A percentile compares a stretch with the other conserved stretches of the same genome.
These are phyloP conservation scores for Trichoderma sp. DNA, from an alignment of 2,329 filamentous ascomycete species.

Conservation along the genomic window DNA sequence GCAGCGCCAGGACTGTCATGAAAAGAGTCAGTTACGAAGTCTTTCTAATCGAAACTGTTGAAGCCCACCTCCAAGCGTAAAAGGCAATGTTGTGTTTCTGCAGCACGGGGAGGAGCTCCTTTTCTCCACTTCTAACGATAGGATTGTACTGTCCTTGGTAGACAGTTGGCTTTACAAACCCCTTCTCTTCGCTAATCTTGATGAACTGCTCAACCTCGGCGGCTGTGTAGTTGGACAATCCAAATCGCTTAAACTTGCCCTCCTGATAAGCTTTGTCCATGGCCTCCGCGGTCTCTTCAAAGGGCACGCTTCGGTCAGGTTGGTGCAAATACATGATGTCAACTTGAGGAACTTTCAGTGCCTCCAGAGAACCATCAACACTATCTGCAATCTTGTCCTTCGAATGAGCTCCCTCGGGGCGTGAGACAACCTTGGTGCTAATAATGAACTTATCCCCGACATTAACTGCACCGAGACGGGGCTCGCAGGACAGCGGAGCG, in stretches of 20 bases:
- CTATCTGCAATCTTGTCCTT: constrained; percentile 35
- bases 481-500: constrained; percentile 35
- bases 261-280: constrained; percentile 20
- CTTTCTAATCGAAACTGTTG: too few relatives aligned
- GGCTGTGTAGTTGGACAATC: constrained; percentile 49
- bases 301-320: constrained; percentile 9
- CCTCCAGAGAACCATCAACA: constrained; percentile 38
- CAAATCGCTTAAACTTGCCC: constrained; percentile 69
- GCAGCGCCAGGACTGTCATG: constrained; percentile 7
- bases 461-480: constrained; percentile 33
- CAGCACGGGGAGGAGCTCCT: constrained; percentile 45
- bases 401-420: constrained; percentile 33
- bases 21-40: background rate
- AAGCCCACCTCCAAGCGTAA: constrained; percentile 43
- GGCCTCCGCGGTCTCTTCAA: constrained; percentile 18
- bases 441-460: constrained; percentile 37
- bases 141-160: constrained; percentile 53
- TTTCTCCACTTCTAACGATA: constrained; percentile 45
- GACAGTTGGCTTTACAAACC: constrained; percentile 46
- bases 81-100: constrained; percentile 46
- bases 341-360: constrained; percentile 27
- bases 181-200: constrained; percentile 45
- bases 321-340: constrained; percentile 15
- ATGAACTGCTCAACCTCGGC: constrained; percentile 48
- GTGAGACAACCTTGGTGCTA: constrained; percentile 40